Evolutionary conservation across 2,329 filamentous ascomycete species (phyloP).

Genomic region (Magnaporthiopsis incrustans): DNA sequence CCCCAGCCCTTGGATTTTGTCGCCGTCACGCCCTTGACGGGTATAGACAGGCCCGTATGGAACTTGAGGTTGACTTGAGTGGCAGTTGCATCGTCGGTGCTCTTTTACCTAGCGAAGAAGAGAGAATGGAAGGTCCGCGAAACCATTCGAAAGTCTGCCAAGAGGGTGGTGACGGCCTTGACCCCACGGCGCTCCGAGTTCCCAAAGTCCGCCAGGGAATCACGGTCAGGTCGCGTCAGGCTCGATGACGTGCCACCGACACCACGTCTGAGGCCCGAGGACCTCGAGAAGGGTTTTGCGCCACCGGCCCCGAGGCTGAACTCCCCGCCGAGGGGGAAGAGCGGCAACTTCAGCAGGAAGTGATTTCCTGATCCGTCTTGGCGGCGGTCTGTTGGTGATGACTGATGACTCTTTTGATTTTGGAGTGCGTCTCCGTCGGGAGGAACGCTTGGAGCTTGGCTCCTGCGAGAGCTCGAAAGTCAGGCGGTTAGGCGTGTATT

Average conservation of each 20-base stretch:
- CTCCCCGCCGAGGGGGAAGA: constrained; percentile 21
- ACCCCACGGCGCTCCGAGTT: constrained; percentile 56
- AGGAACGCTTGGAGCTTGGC: neutral
- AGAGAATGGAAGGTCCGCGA: constrained; percentile 74
- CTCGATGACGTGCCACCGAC: constrained; percentile 54
- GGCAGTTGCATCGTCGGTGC: constrained; percentile 53
- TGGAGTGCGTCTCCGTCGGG: neutral
- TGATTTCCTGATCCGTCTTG: constrained; percentile 10
- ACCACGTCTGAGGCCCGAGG: constrained; percentile 42
- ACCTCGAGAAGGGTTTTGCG: constrained; percentile 50
- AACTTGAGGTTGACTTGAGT: neutral
- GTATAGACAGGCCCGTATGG: neutral
- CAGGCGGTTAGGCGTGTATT: neutral
- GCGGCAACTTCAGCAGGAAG: constrained; percentile 26
- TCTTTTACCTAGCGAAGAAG: constrained; percentile 79
- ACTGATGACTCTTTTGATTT: neutral
- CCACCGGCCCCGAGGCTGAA: constrained; percentile 8
- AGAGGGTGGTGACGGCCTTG: constrained; percentile 51
- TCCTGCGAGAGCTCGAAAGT: neutral
- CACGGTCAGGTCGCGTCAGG: constrained; percentile 30
- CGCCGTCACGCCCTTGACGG: neutral
- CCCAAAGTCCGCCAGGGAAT: constrained; percentile 46
- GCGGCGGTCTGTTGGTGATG: neutral
- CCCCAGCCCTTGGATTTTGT: constrained; percentile 4
- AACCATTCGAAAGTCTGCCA: constrained; percentile 60